Conservation (phyloP, 768 basidiomycete species). For the Termitomyces sp. region DNA sequence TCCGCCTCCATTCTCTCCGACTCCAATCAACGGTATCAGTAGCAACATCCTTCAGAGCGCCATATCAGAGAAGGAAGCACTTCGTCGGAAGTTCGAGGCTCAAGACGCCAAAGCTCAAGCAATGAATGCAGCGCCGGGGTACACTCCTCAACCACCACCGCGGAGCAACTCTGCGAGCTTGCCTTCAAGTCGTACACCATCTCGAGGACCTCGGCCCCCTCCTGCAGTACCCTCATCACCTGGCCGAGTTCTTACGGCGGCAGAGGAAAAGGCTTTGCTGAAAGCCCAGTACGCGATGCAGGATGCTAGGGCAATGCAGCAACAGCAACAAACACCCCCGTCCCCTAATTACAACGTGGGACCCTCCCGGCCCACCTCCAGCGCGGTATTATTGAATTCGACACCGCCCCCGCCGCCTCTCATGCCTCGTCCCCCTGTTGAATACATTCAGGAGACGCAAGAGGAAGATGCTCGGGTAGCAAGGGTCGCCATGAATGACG, state of each 20-base stretch:
- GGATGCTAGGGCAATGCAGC: slow-evolving; percentile 25
- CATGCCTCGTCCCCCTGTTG: slow-evolving; percentile 68
- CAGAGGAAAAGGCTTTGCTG: slow-evolving; percentile 74
- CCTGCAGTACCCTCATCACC: slow-evolving; percentile 28
- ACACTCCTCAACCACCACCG: slow-evolving; percentile 19
- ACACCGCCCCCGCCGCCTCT: slow-evolving; percentile 60
- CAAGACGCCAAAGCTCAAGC: slow-evolving; percentile 33
- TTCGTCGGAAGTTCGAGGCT: slow-evolving; percentile 51
- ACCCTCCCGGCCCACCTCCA: slow-evolving; percentile 13
- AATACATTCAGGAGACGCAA: slow-evolving; percentile 79
- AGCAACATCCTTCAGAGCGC: slow-evolving; percentile 12
- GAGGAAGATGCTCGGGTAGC: slow-evolving; percentile 64
- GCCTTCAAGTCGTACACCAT: slow-evolving; percentile 12
- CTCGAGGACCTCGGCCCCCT: slow-evolving; percentile 24
- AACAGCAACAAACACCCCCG: slow-evolving; percentile 11
- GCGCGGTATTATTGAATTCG: slow-evolving; percentile 5
- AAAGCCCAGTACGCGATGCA: slow-evolving; percentile 59
- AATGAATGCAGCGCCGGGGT: slow-evolving; percentile 13
- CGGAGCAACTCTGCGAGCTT: slow-evolving; percentile 15
- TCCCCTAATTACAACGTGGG: slow-evolving; percentile 20
- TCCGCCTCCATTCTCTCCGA: slow-evolving; percentile 16
- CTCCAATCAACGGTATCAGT: slow-evolving; percentile 11
- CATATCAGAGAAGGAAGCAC: slow-evolving; percentile 50
- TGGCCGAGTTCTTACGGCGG: slow-evolving; percentile 49
- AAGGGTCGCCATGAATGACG: slow-evolving; percentile 29